phyloP scores from a whole-genome alignment of 495 filamentous ascomycete genomes.

The Neurospora sp. region DNA sequence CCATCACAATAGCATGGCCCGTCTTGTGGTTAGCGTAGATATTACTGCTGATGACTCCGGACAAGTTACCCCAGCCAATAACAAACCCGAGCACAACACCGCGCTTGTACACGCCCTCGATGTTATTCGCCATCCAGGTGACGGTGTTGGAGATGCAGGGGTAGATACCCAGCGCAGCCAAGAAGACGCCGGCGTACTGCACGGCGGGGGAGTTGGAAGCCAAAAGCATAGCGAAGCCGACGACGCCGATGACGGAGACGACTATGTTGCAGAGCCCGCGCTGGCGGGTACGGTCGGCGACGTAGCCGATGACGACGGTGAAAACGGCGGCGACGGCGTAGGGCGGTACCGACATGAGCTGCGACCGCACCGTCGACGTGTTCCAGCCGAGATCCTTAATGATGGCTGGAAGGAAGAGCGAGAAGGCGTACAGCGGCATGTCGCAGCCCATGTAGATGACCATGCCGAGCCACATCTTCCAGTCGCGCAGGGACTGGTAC shows the following conservation, averaged over 20 bases:
- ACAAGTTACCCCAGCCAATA: constrained; percentile 89
- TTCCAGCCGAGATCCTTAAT: constrained; percentile 64
- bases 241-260: constrained; percentile 59
- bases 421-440: constrained; percentile 81
- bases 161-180: constrained; percentile 85
- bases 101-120: constrained; percentile 86
- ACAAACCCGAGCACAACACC: constrained; percentile 80
- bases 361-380: constrained; percentile 49
- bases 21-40: constrained; percentile 42
- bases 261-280: constrained; percentile 77
- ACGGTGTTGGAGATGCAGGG: constrained; percentile 89
- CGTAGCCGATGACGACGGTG: constrained; percentile 65
- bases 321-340: constrained; percentile 75
- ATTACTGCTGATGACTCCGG: constrained; percentile 74
- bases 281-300: constrained; percentile 68
- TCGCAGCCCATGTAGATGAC: constrained; percentile 69
- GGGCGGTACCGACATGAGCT: constrained; percentile 79
- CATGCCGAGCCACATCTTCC: constrained; percentile 76
- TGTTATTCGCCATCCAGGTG: constrained; percentile 81
- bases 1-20: constrained; percentile 39
- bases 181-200: constrained; percentile 75
- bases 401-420: constrained; percentile 82
- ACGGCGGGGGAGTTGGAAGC: constrained; percentile 47
- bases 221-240: constrained; percentile 73
- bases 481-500: constrained; percentile 67